Base-by-base conservation (phyloP, 768 basidiomycete genomes). In the Pisolithus microcarpus region DNA sequence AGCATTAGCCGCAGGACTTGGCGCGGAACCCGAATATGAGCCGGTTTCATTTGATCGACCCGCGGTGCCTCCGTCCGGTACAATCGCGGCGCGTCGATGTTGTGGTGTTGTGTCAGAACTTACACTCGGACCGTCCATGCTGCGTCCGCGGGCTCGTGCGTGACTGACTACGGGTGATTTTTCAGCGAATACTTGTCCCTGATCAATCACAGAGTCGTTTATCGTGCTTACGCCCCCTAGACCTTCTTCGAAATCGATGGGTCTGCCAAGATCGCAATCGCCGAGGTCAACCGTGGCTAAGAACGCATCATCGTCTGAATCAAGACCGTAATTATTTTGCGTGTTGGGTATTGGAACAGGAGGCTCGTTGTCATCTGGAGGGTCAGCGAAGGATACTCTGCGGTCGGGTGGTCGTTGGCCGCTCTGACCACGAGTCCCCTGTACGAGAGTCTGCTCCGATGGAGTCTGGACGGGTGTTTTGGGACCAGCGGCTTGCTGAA, bases 271-370 rank as follows among this genome's bases (percentile, higher is more conserved):
- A 52, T 77, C 76, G 34, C 69, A 70, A 18, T 76, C 76, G 1
- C 71, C 74, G 11, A 80, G 63, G 52, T 81, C 81, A 21, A 82
- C 72, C 9, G 72, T 65, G 18, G 84, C 83, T 34, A 83, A 69
- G 57, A 86, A 76, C 2, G 74, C 80, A 48, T 81, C 85, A 48
- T 87, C 86, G 38, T 89, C 83, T 1, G 83, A 84, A 50, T 72
- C 70, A 55, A 81, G 76, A 10, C 71, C 70, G 54, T 76, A 82
- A 0, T 73, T 55, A 16, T 70, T 70, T 1, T 66, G 66, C 23
- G 58, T 58, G 34, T 53, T 44, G 31, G 52, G 34, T 9, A 52
- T 26, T 10, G 52, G 54, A 11, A 48, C 48, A 38, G 39, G 5
- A 24, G 48, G 11, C 24, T 48, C 43, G n/a, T 40, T 55, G 16